Evolutionary conservation across 768 basidiomycete genomes (phyloP), one percentile per base, ranked within the genome.

Genomic region (Serendipita sp.): DNA sequence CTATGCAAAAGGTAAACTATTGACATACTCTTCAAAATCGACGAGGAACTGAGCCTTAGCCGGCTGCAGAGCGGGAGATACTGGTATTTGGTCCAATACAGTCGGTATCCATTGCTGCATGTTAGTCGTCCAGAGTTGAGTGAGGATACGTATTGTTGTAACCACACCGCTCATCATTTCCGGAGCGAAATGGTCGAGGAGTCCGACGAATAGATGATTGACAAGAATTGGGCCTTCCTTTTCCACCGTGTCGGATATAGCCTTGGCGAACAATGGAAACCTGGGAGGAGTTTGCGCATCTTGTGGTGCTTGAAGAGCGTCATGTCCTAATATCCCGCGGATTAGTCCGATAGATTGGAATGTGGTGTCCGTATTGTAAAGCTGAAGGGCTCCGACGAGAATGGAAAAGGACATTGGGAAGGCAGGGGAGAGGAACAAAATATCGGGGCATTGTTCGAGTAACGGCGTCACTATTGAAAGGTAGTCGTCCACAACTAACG

Each of bases 401-500:
- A 84, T 83, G 40, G 82, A 81, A 75, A 96, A 88, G 8, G 87
- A 86, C 58, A 84, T 72, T 3, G 88, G 83, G 73, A 97, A 89
- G 11, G 82, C 79, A 3, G 86, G 76, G 1, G 90, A 89, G 66
- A 83, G 78, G 75, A 95, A 87, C 67, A 93, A 81, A 46, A 89
- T 75, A 62, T 87, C 83, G 3, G 95, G 91, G 0, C 81, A 77
- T 67, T 79, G 74, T 46, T 84, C 81, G 58, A 85, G 73, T 69
- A 93, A 76, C 67, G 84, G 83, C 63, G 85, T 73, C 13, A 91
- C 74, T 74, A 92, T 79, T 66, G 91, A 92, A 62, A 92, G 71
- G 68, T 94, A 98, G 71, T 99, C 96, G 72, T 98, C 95, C 70
- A 99, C 76, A 31, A 97, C 96, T 98, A 67, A 44, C 31, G n/a